Evolutionary conservation across 345 rosid genomes (phyloP).

Genomic region (Arabis hirsuta): DNA sequence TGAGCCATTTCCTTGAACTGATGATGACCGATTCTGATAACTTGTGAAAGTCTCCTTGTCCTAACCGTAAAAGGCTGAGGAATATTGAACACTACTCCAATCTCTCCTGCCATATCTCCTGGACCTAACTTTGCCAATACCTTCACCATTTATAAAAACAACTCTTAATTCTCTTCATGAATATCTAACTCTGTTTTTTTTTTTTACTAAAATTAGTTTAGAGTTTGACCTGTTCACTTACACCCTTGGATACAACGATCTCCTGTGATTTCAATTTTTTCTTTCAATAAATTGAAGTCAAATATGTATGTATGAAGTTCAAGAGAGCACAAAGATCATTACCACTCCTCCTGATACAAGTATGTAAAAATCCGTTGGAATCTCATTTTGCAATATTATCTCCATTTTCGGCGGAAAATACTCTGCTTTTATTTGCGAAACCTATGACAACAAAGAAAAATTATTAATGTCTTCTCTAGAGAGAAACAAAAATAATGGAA

Average conservation of each 20-base stretch:
- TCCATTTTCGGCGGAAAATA: slow-evolving; percentile 94
- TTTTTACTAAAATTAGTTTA: neutral
- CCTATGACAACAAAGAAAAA: slow-evolving; percentile 48
- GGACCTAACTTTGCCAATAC: slow-evolving; percentile 67
- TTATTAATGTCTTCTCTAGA: neutral
- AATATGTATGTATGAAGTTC: too few species aligned
- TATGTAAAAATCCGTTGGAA: slow-evolving; percentile 89
- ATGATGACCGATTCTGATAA: slow-evolving; percentile 80
- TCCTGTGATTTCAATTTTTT: slow-evolving; percentile 57
- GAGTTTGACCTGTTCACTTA: slow-evolving; percentile 73
- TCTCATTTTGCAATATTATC: slow-evolving; percentile 82
- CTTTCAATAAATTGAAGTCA: slow-evolving; percentile 20
- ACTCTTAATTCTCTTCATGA: neutral
- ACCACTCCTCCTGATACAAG: slow-evolving; percentile 93
- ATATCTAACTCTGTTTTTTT: neutral
- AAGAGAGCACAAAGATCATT: slow-evolving; percentile 31
- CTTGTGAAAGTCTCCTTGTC: slow-evolving; percentile 86
- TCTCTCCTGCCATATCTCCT: slow-evolving; percentile 83
- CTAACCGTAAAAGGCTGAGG: slow-evolving; percentile 72
- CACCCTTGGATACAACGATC: slow-evolving; percentile 64
- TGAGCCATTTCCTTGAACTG: slow-evolving; percentile 78
- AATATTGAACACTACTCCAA: slow-evolving; percentile 87
- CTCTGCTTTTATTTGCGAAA: slow-evolving; percentile 82
- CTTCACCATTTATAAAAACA: slow-evolving; percentile 46
- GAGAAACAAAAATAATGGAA: neutral